Evolutionary conservation across 2,329 filamentous ascomycete genomes (phyloP).

Genomic region (Myriosclerotinia scirpicola): DNA sequence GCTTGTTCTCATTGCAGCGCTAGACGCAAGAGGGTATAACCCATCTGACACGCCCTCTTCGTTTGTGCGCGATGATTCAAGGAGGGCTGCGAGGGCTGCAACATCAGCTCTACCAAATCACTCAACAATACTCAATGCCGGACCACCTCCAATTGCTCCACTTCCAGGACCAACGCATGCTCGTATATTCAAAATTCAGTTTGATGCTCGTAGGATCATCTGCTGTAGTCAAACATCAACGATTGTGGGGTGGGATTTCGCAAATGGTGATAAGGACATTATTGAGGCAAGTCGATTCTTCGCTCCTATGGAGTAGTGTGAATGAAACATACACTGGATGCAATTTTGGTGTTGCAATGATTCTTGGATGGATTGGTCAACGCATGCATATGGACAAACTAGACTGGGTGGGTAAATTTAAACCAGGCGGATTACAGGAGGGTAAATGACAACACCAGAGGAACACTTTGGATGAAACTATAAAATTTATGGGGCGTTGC

Average conservation of each 20-base stretch:
- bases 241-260: slow-evolving; percentile 98
- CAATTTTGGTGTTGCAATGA: too few species aligned
- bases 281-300: slow-evolving; percentile 79
- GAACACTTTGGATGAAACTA: slow-evolving; percentile 2
- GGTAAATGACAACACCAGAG: background rate
- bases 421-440: background rate
- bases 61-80: slow-evolving; percentile 6
- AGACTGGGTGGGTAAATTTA: background rate
- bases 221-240: slow-evolving; percentile 89
- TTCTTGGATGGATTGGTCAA: background rate
- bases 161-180: slow-evolving; percentile 30
- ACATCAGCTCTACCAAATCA: slow-evolving; percentile 22
- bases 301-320: slow-evolving; percentile 54
- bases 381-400: background rate
- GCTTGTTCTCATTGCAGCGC: slow-evolving; percentile 15
- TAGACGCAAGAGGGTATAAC: slow-evolving; percentile 2
- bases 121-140: slow-evolving; percentile 29
- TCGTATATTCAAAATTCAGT: slow-evolving; percentile 93
- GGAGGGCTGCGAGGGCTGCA: background rate
- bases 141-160: background rate
- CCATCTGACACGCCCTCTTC: slow-evolving; percentile 4
- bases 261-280: slow-evolving; percentile 77
- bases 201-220: slow-evolving; percentile 88
- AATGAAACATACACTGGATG: background rate
- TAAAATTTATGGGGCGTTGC: background rate